These are phyloP conservation scores for Tetrapisispora fleetii DNA, from an alignment of 805 yeast species.

Conservation along the genomic window DNA sequence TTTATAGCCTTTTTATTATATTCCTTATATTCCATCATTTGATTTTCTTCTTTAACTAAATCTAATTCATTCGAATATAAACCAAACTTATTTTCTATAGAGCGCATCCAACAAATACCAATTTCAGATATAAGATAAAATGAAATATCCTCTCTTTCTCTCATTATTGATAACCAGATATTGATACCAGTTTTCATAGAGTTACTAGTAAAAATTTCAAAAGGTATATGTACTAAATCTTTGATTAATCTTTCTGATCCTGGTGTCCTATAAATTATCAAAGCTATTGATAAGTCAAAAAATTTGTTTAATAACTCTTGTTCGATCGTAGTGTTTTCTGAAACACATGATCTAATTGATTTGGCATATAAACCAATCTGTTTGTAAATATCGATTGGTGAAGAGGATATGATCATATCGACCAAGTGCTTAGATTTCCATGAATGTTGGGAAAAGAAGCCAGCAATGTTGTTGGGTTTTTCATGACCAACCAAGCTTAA, in stretches of 20 bases:
- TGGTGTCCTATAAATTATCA: constrained; percentile 31
- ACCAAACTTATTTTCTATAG: constrained; percentile 53
- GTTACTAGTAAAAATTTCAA: constrained; percentile 48
- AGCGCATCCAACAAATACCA: constrained; percentile 54
- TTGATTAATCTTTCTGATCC: constrained; percentile 33
- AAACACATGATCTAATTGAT: not conserved
- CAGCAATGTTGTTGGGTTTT: constrained; percentile 52
- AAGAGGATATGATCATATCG: constrained; percentile 24
- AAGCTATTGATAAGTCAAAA: constrained; percentile 37
- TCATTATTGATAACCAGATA: constrained; percentile 74
- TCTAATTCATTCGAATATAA: constrained; percentile 52
- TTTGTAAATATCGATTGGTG: constrained; percentile 20
- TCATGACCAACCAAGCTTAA: constrained; percentile 31
- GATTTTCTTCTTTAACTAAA: constrained; percentile 46
- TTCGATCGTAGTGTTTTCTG: constrained; percentile 9
- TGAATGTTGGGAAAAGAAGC: constrained; percentile 65
- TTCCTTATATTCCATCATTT: constrained; percentile 83
- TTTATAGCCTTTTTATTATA: constrained; percentile 54
- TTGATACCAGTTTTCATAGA: constrained; percentile 56
- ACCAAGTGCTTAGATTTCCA: constrained; percentile 46
- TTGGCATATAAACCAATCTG: constrained; percentile 13
- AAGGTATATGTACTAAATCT: constrained; percentile 59
- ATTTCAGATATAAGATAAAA: constrained; percentile 59
- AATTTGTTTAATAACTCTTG: constrained; percentile 32
- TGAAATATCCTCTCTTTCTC: constrained; percentile 51